A percentile compares a stretch with the other conserved stretches of the same genome.
Conservation (phyloP, 106 monocot genomes). For the Acorus gramineus region DNA sequence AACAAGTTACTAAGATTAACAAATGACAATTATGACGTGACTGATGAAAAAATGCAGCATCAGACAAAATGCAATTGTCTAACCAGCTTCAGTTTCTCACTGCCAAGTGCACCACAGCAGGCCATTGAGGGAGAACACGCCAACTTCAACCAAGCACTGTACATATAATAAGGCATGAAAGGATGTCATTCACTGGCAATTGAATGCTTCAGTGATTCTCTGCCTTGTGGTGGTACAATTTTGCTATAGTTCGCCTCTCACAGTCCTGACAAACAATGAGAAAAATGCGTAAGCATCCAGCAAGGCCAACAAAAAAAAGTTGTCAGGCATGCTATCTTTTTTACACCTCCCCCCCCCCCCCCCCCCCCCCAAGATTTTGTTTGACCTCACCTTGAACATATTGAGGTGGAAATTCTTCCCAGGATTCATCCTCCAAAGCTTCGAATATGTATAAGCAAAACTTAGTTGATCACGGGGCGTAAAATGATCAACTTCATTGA, state of each 20-base stretch:
- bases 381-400: conserved; percentile 70
- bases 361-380: background rate
- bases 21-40: too few relatives aligned
- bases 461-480: conserved; percentile 92
- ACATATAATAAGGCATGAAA: too few relatives aligned
- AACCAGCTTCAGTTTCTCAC: too few relatives aligned
- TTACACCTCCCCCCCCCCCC: background rate
- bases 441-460: conserved; percentile 89
- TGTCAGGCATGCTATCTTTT: background rate
- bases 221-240: conserved; percentile 64
- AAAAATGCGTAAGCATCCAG: background rate
- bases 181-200: too few relatives aligned
- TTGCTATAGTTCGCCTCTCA: conserved; percentile 64
- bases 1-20: too few relatives aligned
- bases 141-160: too few relatives aligned
- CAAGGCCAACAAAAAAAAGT: background rate
- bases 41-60: too few relatives aligned
- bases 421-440: conserved; percentile 71
- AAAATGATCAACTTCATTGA: conserved; percentile 86
- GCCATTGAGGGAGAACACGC: too few relatives aligned
- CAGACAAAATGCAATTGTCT: too few relatives aligned
- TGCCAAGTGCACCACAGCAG: too few relatives aligned
- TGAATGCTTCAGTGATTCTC: conserved; percentile 10
- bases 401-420: conserved; percentile 48
- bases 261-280: conserved; percentile 47